Percentiles rank a stretch among this genome's conserved stretches.
Conservation (phyloP, 208 protist genomes). For the Trypanosoma cruzi region DNA sequence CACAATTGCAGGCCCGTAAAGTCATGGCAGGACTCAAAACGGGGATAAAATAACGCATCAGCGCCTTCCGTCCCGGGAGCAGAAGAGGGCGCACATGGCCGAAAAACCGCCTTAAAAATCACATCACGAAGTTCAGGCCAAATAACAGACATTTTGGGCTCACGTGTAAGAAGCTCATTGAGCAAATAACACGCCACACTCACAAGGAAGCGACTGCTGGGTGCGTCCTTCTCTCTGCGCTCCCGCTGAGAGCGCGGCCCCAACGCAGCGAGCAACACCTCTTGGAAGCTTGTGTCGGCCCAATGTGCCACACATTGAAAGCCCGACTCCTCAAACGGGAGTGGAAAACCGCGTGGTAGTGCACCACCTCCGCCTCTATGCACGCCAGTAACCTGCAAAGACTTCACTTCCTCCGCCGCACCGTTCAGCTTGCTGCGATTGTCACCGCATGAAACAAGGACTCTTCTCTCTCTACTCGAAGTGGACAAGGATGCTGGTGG, state of each 20-base stretch:
- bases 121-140: constrained; percentile 57
- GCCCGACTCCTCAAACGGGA: constrained; percentile 57
- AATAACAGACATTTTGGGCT: constrained; percentile 41
- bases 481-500: background rate
- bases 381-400: background rate
- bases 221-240: constrained; percentile 20
- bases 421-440: background rate
- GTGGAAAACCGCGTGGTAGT: constrained; percentile 49
- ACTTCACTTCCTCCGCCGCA: background rate
- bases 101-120: constrained; percentile 80
- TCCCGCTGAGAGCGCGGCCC: constrained; percentile 48
- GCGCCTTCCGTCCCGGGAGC: background rate
- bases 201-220: constrained; percentile 58
- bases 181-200: constrained; percentile 74
- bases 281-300: constrained; percentile 69
- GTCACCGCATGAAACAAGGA: background rate
- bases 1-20: constrained; percentile 60
- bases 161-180: constrained; percentile 67
- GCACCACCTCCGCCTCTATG: background rate
- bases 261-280: constrained; percentile 63
- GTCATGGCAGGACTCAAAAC: constrained; percentile 36
- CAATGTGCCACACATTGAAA: constrained; percentile 71
- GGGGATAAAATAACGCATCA: constrained; percentile 2
- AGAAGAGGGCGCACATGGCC: constrained; percentile 14
- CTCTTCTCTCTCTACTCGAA: background rate